Percentiles rank a stretch among this genome's conserved stretches.
Evolutionary conservation across 1,284 basidiomycete genomes (phyloP).

Genomic region (Singerocomus rubriflavus): DNA sequence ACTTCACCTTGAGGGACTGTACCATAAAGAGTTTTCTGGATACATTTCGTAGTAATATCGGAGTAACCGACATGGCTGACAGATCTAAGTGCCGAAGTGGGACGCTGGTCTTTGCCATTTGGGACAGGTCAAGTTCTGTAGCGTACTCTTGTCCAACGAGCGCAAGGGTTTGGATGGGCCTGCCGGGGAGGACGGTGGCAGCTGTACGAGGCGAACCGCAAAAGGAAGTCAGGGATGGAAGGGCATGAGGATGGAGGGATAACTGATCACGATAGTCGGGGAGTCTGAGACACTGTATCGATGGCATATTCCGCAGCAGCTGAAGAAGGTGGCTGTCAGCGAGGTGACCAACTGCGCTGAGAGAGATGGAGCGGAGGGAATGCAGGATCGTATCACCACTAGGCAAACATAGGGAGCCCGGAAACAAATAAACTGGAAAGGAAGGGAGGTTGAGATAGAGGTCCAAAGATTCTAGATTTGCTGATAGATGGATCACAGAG

Average conservation of each 20-base stretch:
- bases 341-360: slow-evolving; percentile 49
- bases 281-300: slow-evolving; percentile 49
- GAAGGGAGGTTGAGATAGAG: slow-evolving; percentile 45
- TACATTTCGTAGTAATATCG: slow-evolving; percentile 52
- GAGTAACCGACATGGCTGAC: slow-evolving; percentile 55
- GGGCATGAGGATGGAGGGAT: slow-evolving; percentile 37
- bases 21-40: slow-evolving; percentile 49
- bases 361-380: slow-evolving; percentile 46
- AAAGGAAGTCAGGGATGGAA: slow-evolving; percentile 50
- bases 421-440: slow-evolving; percentile 14
- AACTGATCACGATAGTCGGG: slow-evolving; percentile 44
- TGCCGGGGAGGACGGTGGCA: slow-evolving; percentile 54
- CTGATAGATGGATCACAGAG: slow-evolving; percentile 1
- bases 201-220: slow-evolving; percentile 58
- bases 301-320: slow-evolving; percentile 43
- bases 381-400: slow-evolving; percentile 37
- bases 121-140: slow-evolving; percentile 47
- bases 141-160: slow-evolving; percentile 58
- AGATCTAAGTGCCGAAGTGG: slow-evolving; percentile 56
- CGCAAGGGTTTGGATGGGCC: slow-evolving; percentile 52
- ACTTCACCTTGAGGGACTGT: slow-evolving; percentile 49
- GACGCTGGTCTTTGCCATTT: slow-evolving; percentile 44
- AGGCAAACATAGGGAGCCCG: slow-evolving; percentile 34
- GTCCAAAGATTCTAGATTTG: slow-evolving; percentile 51
- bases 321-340: slow-evolving; percentile 38